phyloP scores from a whole-genome alignment of 2,329 filamentous ascomycete genomes.

The Hypoxylon sp. region DNA sequence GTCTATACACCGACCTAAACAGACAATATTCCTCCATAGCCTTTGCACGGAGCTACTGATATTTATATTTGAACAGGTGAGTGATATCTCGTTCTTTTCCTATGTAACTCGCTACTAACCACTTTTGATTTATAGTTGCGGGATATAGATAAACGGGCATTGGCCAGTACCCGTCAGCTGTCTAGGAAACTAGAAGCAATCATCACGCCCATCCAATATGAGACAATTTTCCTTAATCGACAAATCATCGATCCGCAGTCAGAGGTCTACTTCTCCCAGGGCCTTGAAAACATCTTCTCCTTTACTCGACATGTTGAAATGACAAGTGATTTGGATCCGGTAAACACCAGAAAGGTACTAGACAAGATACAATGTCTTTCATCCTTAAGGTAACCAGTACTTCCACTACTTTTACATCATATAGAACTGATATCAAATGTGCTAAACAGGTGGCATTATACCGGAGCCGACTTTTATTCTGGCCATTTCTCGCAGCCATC shows the following conservation, averaged over 20 bases:
- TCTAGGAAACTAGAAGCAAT: conserved; percentile 53
- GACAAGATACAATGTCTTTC: conserved; percentile 48
- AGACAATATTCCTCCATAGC: conserved; percentile 45
- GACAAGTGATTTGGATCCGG: conserved; percentile 52
- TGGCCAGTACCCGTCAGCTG: conserved; percentile 49
- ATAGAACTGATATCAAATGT: background rate
- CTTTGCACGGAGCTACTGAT: conserved; percentile 56
- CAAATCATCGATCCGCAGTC: conserved; percentile 49
- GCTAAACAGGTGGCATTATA: conserved; percentile 51
- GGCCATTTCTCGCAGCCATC: conserved; percentile 50
- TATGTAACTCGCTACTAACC: conserved; percentile 16
- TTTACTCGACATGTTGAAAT: conserved; percentile 53
- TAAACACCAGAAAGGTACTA: conserved; percentile 49
- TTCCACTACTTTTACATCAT: background rate
- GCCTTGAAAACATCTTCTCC: conserved; percentile 48
- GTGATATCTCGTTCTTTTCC: conserved; percentile 1
- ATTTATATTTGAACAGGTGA: conserved; percentile 54
- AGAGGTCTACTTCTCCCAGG: conserved; percentile 46
- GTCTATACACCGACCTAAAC: conserved; percentile 11
- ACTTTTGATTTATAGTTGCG: conserved; percentile 47
- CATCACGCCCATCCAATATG: conserved; percentile 55
- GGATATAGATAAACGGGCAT: conserved; percentile 48
- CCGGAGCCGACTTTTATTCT: conserved; percentile 43
- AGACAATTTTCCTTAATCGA: conserved; percentile 50
- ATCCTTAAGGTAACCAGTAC: conserved; percentile 50